phyloP scores from a whole-genome alignment of 2,329 filamentous ascomycete species.

The Davidsoniella virescens region DNA sequence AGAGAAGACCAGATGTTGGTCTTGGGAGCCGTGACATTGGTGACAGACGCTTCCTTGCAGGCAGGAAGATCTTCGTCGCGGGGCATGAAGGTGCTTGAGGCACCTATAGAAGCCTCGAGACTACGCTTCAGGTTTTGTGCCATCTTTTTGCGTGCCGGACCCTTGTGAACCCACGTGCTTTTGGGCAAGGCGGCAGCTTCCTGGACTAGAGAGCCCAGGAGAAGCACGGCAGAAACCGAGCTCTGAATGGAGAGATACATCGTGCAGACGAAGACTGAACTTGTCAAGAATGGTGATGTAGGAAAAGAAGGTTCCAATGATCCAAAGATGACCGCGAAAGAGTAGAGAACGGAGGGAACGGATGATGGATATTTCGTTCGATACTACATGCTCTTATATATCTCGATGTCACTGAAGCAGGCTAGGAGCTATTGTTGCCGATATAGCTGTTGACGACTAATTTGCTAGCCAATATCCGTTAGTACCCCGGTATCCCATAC shows the following conservation, averaged over 20 bases:
- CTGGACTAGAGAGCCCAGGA: constrained; percentile 5
- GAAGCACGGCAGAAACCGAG: constrained; percentile 1
- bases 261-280: not conserved
- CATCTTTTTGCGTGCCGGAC: constrained; percentile 10
- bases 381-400: too few relatives aligned
- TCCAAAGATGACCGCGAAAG: too few relatives aligned
- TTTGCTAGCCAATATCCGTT: too few relatives aligned
- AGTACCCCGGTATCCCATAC: too few relatives aligned
- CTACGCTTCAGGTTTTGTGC: constrained; percentile 10
- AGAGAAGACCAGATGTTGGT: constrained; percentile 27
- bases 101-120: constrained; percentile 4
- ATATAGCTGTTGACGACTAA: too few relatives aligned
- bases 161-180: constrained; percentile 11
- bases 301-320: too few relatives aligned
- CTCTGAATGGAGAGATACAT: not conserved
- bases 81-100: not conserved
- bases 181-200: constrained; percentile 7
- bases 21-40: constrained; percentile 22
- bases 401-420: too few relatives aligned
- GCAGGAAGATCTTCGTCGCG: constrained; percentile 5
- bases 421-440: too few relatives aligned
- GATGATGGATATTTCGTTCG: too few relatives aligned
- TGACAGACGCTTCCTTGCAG: constrained; percentile 10
- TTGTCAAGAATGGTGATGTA: not conserved
- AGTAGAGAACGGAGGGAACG: too few relatives aligned